These are phyloP conservation scores for Pyrrhoderma lamaoense DNA, from an alignment of 1,284 basidiomycete genomes.

Conservation along the genomic window DNA sequence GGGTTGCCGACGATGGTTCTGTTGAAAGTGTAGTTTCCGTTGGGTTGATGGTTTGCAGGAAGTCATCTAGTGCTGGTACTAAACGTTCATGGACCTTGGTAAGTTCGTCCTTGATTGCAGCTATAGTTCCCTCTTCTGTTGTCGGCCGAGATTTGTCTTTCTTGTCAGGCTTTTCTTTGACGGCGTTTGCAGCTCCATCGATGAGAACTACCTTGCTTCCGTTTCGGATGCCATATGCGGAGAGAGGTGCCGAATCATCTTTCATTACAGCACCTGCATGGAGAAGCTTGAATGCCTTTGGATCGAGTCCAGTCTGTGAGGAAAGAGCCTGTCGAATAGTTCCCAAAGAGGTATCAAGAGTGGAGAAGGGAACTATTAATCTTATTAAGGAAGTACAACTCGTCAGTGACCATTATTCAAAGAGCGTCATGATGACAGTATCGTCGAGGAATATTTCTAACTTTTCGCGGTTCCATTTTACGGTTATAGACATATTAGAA, in stretches of 20 bases:
- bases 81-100: conserved; percentile 45
- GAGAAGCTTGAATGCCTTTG: conserved; percentile 65
- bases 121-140: conserved; percentile 47
- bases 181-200: conserved; percentile 30
- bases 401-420: not conserved
- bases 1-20: conserved; percentile 12
- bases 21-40: conserved; percentile 15
- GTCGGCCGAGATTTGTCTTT: conserved; percentile 24
- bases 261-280: conserved; percentile 75
- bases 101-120: conserved; percentile 54
- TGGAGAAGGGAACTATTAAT: conserved; percentile 25
- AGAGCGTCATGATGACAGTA: conserved; percentile 2
- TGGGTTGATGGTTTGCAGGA: conserved; percentile 38
- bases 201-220: conserved; percentile 61
- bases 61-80: conserved; percentile 45
- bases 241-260: conserved; percentile 52
- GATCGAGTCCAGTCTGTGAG: conserved; percentile 56
- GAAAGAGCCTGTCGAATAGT: conserved; percentile 50
- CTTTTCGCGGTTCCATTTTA: conserved; percentile 61
- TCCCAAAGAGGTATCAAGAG: conserved; percentile 53
- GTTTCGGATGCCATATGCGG: conserved; percentile 45
- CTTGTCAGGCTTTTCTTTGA: conserved; percentile 23
- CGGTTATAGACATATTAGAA: conserved; percentile 39
- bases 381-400: conserved; percentile 4
- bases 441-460: conserved; percentile 22